phyloP scores from a whole-genome alignment of 1,284 basidiomycete species.

The Ceratobasidium sp. region DNA sequence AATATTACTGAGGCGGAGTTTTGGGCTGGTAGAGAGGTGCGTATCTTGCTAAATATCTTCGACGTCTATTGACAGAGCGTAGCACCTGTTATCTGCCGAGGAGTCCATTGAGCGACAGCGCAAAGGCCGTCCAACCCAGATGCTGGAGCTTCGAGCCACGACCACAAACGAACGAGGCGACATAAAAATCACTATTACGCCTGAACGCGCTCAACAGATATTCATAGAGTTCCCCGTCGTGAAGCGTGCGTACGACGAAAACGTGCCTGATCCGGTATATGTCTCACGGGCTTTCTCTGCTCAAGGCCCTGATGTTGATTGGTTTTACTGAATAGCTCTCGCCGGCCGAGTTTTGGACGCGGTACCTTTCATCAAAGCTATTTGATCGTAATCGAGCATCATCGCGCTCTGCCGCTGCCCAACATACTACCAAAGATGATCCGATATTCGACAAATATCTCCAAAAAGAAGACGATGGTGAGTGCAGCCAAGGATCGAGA shows the following conservation, averaged over 20 bases:
- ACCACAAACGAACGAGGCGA: slow-evolving; percentile 76
- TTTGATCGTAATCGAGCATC: slow-evolving; percentile 96
- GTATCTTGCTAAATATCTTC: slow-evolving; percentile 45
- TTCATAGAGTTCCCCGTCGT: slow-evolving; percentile 99
- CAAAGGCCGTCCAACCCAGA: slow-evolving; percentile 80
- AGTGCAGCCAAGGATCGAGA: slow-evolving; percentile 48
- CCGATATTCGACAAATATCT: slow-evolving; percentile 96
- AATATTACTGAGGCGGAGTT: slow-evolving; percentile 93
- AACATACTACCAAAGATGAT: slow-evolving; percentile 90
- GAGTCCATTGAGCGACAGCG: slow-evolving; percentile 77
- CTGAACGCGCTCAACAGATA: slow-evolving; percentile 92
- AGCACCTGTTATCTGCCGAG: slow-evolving; percentile 78
- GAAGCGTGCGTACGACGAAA: slow-evolving; percentile 89
- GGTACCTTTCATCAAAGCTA: slow-evolving; percentile 95
- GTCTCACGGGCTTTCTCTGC: slow-evolving; percentile 12
- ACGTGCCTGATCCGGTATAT: slow-evolving; percentile 84
- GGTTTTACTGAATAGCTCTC: slow-evolving; percentile 66
- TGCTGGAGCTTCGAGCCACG: slow-evolving; percentile 33
- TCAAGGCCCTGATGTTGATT: slow-evolving; percentile 44
- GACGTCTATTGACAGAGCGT: slow-evolving; percentile 45
- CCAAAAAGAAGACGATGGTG: slow-evolving; percentile 93
- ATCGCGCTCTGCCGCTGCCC: slow-evolving; percentile 84
- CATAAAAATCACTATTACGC: slow-evolving; percentile 91
- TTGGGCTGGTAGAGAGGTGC: slow-evolving; percentile 92
- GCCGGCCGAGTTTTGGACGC: slow-evolving; percentile 94